Percentiles rank a stretch among this genome's conserved stretches.
Conservation (phyloP, 1,284 basidiomycete genomes). For the Tilletiaria anomala region DNA sequence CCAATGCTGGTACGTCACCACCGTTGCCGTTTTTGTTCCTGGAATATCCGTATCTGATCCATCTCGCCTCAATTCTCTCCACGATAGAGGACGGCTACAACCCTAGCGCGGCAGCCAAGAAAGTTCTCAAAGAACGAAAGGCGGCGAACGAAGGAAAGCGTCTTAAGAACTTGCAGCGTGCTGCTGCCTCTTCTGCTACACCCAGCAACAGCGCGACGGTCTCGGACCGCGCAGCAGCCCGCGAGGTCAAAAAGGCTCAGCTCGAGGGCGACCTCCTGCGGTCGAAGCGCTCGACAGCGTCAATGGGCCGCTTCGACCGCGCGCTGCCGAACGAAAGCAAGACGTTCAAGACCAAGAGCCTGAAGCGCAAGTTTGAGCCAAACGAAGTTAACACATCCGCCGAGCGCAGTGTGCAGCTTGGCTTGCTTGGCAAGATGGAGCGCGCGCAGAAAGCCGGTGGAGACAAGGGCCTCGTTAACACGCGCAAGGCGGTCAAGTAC, state of each 20-base stretch:
- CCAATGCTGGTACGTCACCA: conserved; percentile 44
- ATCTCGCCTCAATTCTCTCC: conserved; percentile 5
- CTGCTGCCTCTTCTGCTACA: conserved; percentile 6
- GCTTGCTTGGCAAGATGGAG: conserved; percentile 58
- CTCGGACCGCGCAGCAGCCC: conserved; percentile 19
- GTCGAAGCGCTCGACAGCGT: conserved; percentile 72
- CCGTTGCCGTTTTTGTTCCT: conserved; percentile 1
- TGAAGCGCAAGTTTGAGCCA: conserved; percentile 87
- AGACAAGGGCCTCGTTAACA: conserved; percentile 36
- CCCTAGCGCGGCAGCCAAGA: conserved; percentile 59
- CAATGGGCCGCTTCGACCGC: conserved; percentile 74
- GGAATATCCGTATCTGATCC: neutral
- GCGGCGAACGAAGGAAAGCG: conserved; percentile 74
- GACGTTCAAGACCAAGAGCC: conserved; percentile 54
- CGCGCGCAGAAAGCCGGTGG: conserved; percentile 41
- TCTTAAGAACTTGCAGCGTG: conserved; percentile 59
- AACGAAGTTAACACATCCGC: conserved; percentile 52
- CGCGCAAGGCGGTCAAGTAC: conserved; percentile 15
- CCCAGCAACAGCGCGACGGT: neutral
- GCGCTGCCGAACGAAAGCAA: conserved; percentile 67
- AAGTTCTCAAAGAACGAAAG: conserved; percentile 62
- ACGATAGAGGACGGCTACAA: conserved; percentile 57
- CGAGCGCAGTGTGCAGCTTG: conserved; percentile 62
- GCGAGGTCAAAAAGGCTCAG: conserved; percentile 53
- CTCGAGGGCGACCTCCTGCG: conserved; percentile 64